Evolutionary conservation across 2,329 filamentous ascomycete species (phyloP).

Genomic region (Ophiosphaerella herpotricha): DNA sequence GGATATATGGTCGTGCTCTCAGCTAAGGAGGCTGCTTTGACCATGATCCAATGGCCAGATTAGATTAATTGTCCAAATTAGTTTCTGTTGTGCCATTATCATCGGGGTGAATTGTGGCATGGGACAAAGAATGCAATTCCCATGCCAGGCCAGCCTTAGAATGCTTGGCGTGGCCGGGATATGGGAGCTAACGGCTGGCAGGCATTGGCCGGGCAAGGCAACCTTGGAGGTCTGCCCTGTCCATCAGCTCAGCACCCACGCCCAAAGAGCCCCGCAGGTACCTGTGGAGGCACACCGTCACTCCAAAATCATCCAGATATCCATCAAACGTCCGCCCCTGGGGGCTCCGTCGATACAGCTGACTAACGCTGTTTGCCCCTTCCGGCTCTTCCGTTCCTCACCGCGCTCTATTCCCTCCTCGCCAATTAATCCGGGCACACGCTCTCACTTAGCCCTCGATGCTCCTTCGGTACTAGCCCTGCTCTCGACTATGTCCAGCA

Average conservation of each 20-base stretch:
- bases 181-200: not conserved
- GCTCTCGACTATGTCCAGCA: conserved; percentile 39
- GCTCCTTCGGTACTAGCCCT: conserved; percentile 18
- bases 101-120: too few species aligned
- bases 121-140: not conserved
- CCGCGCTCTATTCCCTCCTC: conserved; percentile 14
- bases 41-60: too few species aligned
- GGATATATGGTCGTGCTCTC: too few species aligned
- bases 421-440: conserved; percentile 10
- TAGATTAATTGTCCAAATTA: too few species aligned
- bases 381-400: conserved; percentile 16
- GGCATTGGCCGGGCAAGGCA: conserved; percentile 14
- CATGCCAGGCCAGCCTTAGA: not conserved
- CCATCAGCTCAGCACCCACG: conserved; percentile 2
- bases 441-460: conserved; percentile 18
- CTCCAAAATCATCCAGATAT: not conserved
- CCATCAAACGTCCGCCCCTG: not conserved
- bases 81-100: too few species aligned
- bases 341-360: not conserved
- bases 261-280: conserved; percentile 8
- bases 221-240: conserved; percentile 24
- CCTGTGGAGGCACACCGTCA: conserved; percentile 3
- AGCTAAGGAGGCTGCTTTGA: too few species aligned
- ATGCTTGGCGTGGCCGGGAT: conserved; percentile 1
- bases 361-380: conserved; percentile 2